Evolutionary conservation across 1,284 basidiomycete genomes (phyloP).

Genomic region (Agroathelia rolfsii): DNA sequence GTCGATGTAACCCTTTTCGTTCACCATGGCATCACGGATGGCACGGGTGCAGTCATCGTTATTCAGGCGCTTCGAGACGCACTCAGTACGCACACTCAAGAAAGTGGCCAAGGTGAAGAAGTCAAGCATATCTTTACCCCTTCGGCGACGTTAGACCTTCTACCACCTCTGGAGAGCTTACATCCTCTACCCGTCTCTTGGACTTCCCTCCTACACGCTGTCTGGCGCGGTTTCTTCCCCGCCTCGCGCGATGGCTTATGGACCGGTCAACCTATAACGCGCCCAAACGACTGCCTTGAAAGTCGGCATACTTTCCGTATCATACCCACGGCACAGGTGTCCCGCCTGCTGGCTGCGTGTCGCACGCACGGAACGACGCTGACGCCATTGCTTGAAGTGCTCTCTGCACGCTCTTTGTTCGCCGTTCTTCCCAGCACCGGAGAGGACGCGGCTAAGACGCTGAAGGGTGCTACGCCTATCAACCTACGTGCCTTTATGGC

Average conservation of each 20-base stretch:
- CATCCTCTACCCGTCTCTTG: too few species aligned
- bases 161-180: constrained; percentile 3
- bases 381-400: constrained; percentile 4
- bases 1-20: constrained; percentile 9
- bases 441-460: constrained; percentile 6
- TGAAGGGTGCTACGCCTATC: constrained; percentile 1
- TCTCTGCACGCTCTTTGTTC: constrained; percentile 6
- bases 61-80: constrained; percentile 4
- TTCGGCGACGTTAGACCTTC: too few species aligned
- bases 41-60: constrained; percentile 6
- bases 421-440: constrained; percentile 1
- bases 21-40: constrained; percentile 9
- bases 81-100: constrained; percentile 1
- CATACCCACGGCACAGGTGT: background rate
- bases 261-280: too few species aligned
- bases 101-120: background rate
- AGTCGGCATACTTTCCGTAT: too few species aligned
- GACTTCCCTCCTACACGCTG: too few species aligned
- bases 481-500: constrained; percentile 7
- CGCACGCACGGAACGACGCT: constrained; percentile 3
- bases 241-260: too few species aligned
- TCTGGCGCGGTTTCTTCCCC: too few species aligned
- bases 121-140: too few species aligned
- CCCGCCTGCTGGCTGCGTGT: constrained; percentile 2
- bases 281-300: too few species aligned